phyloP scores from a whole-genome alignment of 2,329 filamentous ascomycete species.

The Dactylonectria estremocensis region DNA sequence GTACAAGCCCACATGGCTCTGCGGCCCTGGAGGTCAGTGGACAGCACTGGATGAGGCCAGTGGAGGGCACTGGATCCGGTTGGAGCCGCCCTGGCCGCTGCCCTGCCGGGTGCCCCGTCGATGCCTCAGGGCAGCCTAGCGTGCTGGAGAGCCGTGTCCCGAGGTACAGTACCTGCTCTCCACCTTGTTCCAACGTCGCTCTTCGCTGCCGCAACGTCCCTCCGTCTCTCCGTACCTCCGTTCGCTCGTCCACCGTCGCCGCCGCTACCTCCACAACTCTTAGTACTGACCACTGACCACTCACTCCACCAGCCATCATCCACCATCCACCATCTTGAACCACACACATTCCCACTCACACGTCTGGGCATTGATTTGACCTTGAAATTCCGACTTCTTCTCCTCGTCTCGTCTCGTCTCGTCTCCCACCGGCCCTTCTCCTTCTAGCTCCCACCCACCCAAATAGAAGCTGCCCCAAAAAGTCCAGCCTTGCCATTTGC shows the following conservation, averaged over 20 bases:
- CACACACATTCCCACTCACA: constrained; percentile 2
- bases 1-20: constrained; percentile 39
- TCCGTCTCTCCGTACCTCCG: not conserved
- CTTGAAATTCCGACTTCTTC: constrained; percentile 7
- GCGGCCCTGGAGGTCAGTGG: constrained; percentile 7
- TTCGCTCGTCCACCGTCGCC: constrained; percentile 21
- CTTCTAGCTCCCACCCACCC: not conserved
- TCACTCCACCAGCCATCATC: not conserved
- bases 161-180: constrained; percentile 22
- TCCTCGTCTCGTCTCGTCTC: too few relatives aligned
- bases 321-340: constrained; percentile 7
- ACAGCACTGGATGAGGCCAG: too few relatives aligned
- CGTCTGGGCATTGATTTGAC: not conserved
- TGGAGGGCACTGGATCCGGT: not conserved
- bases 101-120: not conserved
- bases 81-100: constrained; percentile 13
- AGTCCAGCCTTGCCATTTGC: constrained; percentile 21
- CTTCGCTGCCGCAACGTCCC: constrained; percentile 20
- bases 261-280: constrained; percentile 27
- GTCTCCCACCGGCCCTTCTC: constrained; percentile 14
- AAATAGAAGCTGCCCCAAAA: constrained; percentile 7
- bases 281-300: constrained; percentile 12
- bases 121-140: not conserved
- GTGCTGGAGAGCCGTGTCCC: not conserved
- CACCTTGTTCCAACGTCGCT: constrained; percentile 10